A percentile compares a stretch with the other conserved stretches of the same genome.
These are phyloP conservation scores for Volvariella surrecta DNA, from an alignment of 1,284 basidiomycete species.

Conservation along the genomic window DNA sequence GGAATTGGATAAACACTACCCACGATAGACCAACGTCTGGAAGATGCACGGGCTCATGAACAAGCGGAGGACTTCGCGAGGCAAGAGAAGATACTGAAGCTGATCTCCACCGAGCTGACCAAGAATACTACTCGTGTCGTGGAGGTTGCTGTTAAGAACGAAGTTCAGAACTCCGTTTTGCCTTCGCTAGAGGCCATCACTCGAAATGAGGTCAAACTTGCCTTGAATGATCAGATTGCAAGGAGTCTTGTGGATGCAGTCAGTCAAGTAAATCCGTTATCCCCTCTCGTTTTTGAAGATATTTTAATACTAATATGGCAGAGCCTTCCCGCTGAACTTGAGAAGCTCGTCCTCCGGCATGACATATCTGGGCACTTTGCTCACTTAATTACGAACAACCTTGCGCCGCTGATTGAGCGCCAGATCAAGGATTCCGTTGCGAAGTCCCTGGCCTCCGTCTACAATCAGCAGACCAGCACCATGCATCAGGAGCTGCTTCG, in stretches of 20 bases:
- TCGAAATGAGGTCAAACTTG: constrained; percentile 65
- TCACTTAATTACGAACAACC: constrained; percentile 53
- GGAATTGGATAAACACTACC: constrained; percentile 1
- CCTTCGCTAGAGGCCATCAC: constrained; percentile 74
- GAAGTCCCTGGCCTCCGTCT: constrained; percentile 65
- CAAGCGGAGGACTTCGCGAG: constrained; percentile 70
- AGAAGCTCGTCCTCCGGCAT: constrained; percentile 65
- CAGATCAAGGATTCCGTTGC: constrained; percentile 73
- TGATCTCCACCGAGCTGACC: constrained; percentile 77
- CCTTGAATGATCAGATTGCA: constrained; percentile 68
- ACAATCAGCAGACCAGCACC: constrained; percentile 55
- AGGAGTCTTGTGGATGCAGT: constrained; percentile 63
- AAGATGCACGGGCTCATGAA: constrained; percentile 68
- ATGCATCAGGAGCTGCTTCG: constrained; percentile 72
- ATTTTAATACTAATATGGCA: constrained; percentile 18
- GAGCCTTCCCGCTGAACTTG: constrained; percentile 70
- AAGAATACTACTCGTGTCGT: constrained; percentile 80
- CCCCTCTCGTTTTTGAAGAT: constrained; percentile 10
- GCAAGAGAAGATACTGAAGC: constrained; percentile 79
- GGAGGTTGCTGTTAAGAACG: constrained; percentile 73
- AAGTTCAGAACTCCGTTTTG: constrained; percentile 72
- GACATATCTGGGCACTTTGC: constrained; percentile 70
- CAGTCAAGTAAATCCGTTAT: constrained; percentile 42
- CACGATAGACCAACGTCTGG: constrained; percentile 62
- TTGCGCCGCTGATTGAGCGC: constrained; percentile 67